phyloP scores from a whole-genome alignment of 2,329 filamentous ascomycete genomes.

The Penicillium janthinellum region DNA sequence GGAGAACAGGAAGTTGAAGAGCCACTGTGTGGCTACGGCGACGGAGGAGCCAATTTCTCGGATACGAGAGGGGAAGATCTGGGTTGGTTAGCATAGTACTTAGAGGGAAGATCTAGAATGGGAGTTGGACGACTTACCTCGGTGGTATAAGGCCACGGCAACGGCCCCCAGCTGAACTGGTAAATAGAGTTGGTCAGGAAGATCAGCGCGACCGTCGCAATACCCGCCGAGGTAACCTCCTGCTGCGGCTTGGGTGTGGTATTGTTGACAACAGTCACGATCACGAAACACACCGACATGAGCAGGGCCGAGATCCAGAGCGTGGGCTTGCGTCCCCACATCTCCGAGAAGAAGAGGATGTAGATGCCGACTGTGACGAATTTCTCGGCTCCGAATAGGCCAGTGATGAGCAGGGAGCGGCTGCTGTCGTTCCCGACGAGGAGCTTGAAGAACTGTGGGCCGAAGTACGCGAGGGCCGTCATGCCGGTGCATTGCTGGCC shows the following conservation, averaged over 20 bases:
- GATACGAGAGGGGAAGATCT: slow-evolving; percentile 45
- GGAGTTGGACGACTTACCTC: slow-evolving; percentile 20
- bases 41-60: slow-evolving; percentile 43
- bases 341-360: slow-evolving; percentile 54
- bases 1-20: slow-evolving; percentile 48
- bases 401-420: slow-evolving; percentile 49
- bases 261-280: slow-evolving; percentile 50
- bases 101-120: neutral
- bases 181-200: slow-evolving; percentile 36
- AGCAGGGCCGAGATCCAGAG: slow-evolving; percentile 51
- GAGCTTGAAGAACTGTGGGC: slow-evolving; percentile 55
- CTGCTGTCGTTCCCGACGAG: slow-evolving; percentile 49
- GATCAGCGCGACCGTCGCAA: slow-evolving; percentile 55
- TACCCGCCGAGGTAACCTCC: slow-evolving; percentile 40
- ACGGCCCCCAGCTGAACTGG: slow-evolving; percentile 39
- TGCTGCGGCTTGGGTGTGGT: slow-evolving; percentile 42
- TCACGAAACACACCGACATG: slow-evolving; percentile 56
- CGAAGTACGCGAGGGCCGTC: slow-evolving; percentile 52
- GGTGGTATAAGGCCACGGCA: slow-evolving; percentile 40
- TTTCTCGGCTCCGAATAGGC: slow-evolving; percentile 57
- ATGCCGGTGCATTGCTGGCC: slow-evolving; percentile 54
- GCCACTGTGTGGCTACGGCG: slow-evolving; percentile 41
- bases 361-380: slow-evolving; percentile 52
- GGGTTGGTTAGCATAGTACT: neutral
- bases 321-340: slow-evolving; percentile 52